A percentile compares a stretch with the other conserved stretches of the same genome.
phyloP scores from a whole-genome alignment of 1,284 basidiomycete species.

The Chondrostereum purpureum region DNA sequence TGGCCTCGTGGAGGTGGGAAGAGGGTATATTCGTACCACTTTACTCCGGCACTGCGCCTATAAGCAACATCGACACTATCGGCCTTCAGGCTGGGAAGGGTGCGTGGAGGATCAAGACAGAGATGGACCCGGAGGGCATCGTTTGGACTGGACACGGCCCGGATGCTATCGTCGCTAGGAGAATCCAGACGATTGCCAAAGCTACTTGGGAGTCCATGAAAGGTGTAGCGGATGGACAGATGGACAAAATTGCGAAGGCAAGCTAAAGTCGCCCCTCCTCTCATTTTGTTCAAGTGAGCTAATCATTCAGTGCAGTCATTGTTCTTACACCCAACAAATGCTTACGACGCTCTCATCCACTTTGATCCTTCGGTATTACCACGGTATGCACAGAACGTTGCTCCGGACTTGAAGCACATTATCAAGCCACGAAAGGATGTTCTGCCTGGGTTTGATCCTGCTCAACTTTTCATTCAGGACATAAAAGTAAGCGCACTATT shows the following conservation, averaged over 20 bases:
- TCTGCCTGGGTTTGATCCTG: constrained; percentile 80
- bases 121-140: constrained; percentile 67
- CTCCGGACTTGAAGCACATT: constrained; percentile 29
- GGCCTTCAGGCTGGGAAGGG: constrained; percentile 28
- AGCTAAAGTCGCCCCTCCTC: constrained; percentile 9
- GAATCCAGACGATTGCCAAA: constrained; percentile 65
- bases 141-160: constrained; percentile 71
- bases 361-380: constrained; percentile 63
- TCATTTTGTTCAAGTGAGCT: neutral
- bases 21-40: constrained; percentile 57
- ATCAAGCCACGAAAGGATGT: constrained; percentile 24
- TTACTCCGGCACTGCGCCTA: constrained; percentile 27
- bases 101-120: constrained; percentile 82
- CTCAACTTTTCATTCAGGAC: constrained; percentile 60
- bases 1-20: constrained; percentile 85
- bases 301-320: constrained; percentile 44
- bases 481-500: constrained; percentile 49
- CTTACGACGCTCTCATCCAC: constrained; percentile 85
- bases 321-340: constrained; percentile 76
- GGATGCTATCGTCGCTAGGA: constrained; percentile 61
- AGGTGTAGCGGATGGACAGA: constrained; percentile 35
- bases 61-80: neutral
- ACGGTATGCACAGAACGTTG: constrained; percentile 68
- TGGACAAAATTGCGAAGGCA: constrained; percentile 48
- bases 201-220: constrained; percentile 56